Base-by-base conservation (phyloP, 2,329 filamentous ascomycete species). In the Bimuria novae-zelandiae region DNA sequence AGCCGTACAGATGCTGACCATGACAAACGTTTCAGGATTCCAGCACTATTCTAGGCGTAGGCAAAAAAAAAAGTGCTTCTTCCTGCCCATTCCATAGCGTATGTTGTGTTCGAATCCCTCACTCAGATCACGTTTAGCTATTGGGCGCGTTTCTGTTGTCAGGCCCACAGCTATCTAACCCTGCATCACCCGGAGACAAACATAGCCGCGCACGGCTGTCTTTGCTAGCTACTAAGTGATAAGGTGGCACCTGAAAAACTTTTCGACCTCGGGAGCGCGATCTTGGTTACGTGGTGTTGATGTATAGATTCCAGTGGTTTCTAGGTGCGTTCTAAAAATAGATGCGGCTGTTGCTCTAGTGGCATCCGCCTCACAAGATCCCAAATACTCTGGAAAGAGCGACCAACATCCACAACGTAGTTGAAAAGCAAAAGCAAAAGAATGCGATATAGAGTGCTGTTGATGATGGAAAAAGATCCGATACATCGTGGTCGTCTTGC, bases 1-100 rank as follows among this genome's bases (percentile, higher is more conserved):
- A 45, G 19, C 44, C 11, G 19, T 17, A 25, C 5, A 47, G 21
- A 35, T 39, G 53, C 52, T 52, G 53, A 59, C 43, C 12, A 27
- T 46, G 30, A 46, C 43, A 46, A 27, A 36, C 21, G 7, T 17
- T 46, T 10, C 19, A 27, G 19, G 21, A 14, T 36, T 21, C 30
- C 8, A 19, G 21, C 32, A 45, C 29, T 37, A 36, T 46, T 46
- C 37, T 32, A 4, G n/a, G 22, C 22, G 1, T 6, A 12, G 14
- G 5, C 22, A 36, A 27, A 3, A 7, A 16, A 36, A 36, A n/a
- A n/a, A n/a, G n/a, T n/a, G 14, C 30, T 37, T 46, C 19, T 27
- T 36, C 19, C 6, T 23, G 22, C 32, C 21, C 3, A 33, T 27
- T 2, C 1, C 6, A 10, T 37, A 10, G 21, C 11, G 16, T 8